Evolutionary conservation across 2,329 filamentous ascomycete species (phyloP), one percentile per base, ranked within the genome.

Genomic region (Claviceps cyperi): DNA sequence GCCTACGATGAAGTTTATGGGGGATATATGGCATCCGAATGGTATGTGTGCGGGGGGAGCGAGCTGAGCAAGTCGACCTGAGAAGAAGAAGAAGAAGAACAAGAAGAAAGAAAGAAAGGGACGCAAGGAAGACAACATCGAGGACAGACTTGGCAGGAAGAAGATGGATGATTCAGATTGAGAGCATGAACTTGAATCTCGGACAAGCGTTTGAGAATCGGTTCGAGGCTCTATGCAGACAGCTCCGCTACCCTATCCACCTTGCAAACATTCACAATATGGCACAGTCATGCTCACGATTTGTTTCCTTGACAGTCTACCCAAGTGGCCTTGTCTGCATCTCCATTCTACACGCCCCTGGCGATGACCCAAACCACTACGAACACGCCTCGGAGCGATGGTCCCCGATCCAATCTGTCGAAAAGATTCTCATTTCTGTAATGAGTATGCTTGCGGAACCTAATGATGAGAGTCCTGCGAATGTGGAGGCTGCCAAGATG

Each of bases 401-500:
- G 91, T 91, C 85, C 28, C 91, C 91, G 13, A 95, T 97, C 55
- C 92, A 97, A 71, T 92, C 85, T 52, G 91, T 96, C 57, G 92
- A 97, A 71, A 97, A 96, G 74, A 97, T 97, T 58, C 74, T 97
- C 58, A 89, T 97, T 51, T 89, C 83, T 46, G 91, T 97, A 53
- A 97, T 97, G 84, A 95, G 88, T 68, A 97, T 97, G 90, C 78
- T 97, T 44, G 90, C 90, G 1, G 90, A 95, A 69, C 90, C 91
- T 53, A 97, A 97, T 67, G 91, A 97, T 63, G 91, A 97, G 75
- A 92, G 85, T 56, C 91, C 91, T 0, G 91, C 91, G 51, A 97
- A 97, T 63, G 86, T 97, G 41, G 91, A 97, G 70, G 91, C 91
- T 1, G 91, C 90, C 52, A 88, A 92, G 72, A 87, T 95, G 84